These are phyloP conservation scores for Pulveroboletus sp. DNA, from an alignment of 768 basidiomycete genomes.

Conservation along the genomic window DNA sequence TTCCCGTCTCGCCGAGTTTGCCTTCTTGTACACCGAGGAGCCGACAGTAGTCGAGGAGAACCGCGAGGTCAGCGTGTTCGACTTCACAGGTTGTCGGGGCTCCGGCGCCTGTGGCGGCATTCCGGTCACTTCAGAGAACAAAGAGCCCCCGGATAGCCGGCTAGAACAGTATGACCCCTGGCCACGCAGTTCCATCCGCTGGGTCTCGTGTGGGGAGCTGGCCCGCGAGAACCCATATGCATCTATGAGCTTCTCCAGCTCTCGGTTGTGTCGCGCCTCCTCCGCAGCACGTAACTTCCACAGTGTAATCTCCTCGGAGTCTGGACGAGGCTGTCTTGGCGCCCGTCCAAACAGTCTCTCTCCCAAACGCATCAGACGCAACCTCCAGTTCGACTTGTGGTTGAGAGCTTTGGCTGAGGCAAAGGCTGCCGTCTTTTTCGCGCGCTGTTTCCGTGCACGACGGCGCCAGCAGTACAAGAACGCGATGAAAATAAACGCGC, in stretches of 20 bases:
- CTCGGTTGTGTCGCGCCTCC: constrained; percentile 44
- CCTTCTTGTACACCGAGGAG: constrained; percentile 33
- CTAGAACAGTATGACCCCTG: constrained; percentile 26
- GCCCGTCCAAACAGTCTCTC: constrained; percentile 53
- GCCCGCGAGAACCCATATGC: constrained; percentile 44
- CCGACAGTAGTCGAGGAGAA: constrained; percentile 46
- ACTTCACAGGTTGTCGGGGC: constrained; percentile 67
- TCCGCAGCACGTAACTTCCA: constrained; percentile 48
- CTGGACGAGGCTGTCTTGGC: constrained; percentile 23
- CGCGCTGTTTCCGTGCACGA: constrained; percentile 62
- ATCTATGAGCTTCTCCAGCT: constrained; percentile 48
- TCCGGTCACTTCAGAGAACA: constrained; percentile 71
- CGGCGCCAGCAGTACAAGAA: constrained; percentile 68
- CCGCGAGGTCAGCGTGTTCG: constrained; percentile 39
- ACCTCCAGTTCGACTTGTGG: constrained; percentile 47
- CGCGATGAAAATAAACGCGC: constrained; percentile 69
- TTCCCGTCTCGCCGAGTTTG: constrained; percentile 26
- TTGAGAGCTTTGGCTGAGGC: constrained; percentile 54
- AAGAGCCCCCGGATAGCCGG: constrained; percentile 43
- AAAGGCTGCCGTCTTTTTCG: constrained; percentile 61
- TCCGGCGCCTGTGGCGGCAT: constrained; percentile 56
- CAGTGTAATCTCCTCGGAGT: constrained; percentile 45
- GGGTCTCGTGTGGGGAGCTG: constrained; percentile 32
- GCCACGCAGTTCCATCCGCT: constrained; percentile 20
- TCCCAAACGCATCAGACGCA: constrained; percentile 51